Conservation (phyloP, 2,329 filamentous ascomycete genomes). For the Magnaporthiopsis incrustans region DNA sequence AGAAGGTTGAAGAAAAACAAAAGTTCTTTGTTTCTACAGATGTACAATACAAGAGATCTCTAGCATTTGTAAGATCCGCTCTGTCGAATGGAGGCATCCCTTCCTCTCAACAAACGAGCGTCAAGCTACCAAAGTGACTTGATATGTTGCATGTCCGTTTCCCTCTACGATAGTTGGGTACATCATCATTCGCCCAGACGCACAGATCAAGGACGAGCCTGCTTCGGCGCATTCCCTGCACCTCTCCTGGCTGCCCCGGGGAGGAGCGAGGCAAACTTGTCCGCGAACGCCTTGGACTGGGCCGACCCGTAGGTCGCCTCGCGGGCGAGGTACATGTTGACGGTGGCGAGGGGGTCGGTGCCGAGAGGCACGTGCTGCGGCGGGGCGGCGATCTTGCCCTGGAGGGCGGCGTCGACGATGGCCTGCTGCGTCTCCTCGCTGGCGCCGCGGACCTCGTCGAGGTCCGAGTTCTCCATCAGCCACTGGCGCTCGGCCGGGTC, state of each 20-base stretch:
- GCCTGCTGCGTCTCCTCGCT: slow-evolving; percentile 18
- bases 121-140: neutral
- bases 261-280: slow-evolving; percentile 22
- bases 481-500: slow-evolving; percentile 21
- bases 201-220: neutral
- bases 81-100: neutral
- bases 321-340: slow-evolving; percentile 28
- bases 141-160: neutral
- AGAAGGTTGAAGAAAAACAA: too few relatives aligned
- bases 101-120: too few relatives aligned
- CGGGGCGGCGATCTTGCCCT: slow-evolving; percentile 24
- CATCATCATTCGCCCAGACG: neutral
- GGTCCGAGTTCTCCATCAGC: slow-evolving; percentile 13
- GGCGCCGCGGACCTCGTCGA: neutral
- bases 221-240: neutral
- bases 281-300: slow-evolving; percentile 31
- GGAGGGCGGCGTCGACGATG: slow-evolving; percentile 27
- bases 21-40: neutral
- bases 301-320: slow-evolving; percentile 23
- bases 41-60: neutral
- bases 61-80: neutral
- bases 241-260: slow-evolving; percentile 10
- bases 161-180: neutral
- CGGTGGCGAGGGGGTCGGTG: neutral
- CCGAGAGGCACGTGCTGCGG: neutral